Percentiles rank a stretch among this genome's conserved stretches.
phyloP scores from a whole-genome alignment of 2,329 filamentous ascomycete genomes.

The Alternaria sp. region DNA sequence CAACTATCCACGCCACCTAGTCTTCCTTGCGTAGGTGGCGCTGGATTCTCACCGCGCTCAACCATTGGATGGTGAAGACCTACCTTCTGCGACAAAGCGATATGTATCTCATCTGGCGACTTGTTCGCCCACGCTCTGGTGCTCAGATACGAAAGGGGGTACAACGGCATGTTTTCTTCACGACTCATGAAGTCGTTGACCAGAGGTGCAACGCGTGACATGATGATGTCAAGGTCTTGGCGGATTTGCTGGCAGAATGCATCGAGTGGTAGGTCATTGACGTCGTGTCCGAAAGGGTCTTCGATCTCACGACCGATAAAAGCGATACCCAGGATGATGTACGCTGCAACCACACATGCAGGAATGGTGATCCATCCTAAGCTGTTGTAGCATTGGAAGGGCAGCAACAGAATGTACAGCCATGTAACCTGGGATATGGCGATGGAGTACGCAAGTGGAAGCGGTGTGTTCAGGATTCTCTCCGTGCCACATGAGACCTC shows the following conservation, averaged over 20 bases:
- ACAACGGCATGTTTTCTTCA: constrained; percentile 59
- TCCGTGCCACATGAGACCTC: constrained; percentile 76
- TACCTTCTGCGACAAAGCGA: background rate
- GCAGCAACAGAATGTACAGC: constrained; percentile 79
- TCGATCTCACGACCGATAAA: constrained; percentile 82
- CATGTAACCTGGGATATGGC: constrained; percentile 85
- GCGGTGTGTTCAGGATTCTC: constrained; percentile 78
- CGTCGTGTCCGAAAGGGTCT: constrained; percentile 82
- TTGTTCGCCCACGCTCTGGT: constrained; percentile 37
- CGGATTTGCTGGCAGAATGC: constrained; percentile 76
- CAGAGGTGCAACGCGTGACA: constrained; percentile 60
- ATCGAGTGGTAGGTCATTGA: constrained; percentile 72
- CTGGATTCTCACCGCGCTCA: background rate
- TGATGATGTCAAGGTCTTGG: constrained; percentile 75
- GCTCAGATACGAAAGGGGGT: constrained; percentile 55
- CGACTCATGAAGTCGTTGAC: constrained; percentile 58
- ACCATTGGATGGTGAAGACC: background rate
- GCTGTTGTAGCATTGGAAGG: constrained; percentile 73
- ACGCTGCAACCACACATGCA: constrained; percentile 71
- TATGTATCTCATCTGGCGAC: background rate
- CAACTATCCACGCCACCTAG: background rate
- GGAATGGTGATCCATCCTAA: constrained; percentile 79
- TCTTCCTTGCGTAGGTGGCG: background rate
- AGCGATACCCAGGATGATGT: constrained; percentile 81
- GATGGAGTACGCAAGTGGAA: constrained; percentile 82